These are phyloP conservation scores for Pseudocercospora musae DNA, from an alignment of 2,329 filamentous ascomycete species.

Conservation along the genomic window DNA sequence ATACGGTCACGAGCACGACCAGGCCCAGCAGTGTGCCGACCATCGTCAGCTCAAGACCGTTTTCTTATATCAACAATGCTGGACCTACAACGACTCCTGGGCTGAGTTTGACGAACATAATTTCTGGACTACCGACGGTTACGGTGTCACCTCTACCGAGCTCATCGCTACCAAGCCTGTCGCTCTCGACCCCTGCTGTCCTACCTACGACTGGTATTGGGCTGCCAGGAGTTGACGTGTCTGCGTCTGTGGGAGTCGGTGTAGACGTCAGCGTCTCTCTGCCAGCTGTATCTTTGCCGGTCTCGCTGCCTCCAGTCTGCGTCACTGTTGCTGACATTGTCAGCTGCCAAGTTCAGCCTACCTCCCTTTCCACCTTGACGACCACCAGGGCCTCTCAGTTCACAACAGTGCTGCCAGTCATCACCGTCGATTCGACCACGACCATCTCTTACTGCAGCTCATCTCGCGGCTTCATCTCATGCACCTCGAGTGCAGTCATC, in stretches of 20 bases:
- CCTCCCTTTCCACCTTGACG: conserved; percentile 7
- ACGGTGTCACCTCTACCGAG: neutral
- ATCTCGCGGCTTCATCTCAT: neutral
- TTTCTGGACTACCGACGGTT: conserved; percentile 1
- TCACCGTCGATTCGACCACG: conserved; percentile 23
- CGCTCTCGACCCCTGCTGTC: conserved; percentile 1
- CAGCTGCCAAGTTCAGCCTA: neutral
- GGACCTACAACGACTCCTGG: conserved; percentile 1
- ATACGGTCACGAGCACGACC: conserved; percentile 5
- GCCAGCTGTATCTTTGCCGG: conserved; percentile 1
- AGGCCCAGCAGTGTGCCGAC: conserved; percentile 8
- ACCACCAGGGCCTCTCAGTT: conserved; percentile 10
- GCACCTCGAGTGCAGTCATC: neutral
- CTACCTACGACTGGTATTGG: neutral
- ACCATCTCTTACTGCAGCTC: conserved; percentile 26
- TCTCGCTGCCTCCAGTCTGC: neutral
- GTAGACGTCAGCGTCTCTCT: conserved; percentile 1
- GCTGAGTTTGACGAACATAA: conserved; percentile 3
- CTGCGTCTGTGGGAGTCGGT: neutral
- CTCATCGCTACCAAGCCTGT: neutral
- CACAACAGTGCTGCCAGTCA: conserved; percentile 20
- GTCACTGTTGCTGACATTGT: neutral
- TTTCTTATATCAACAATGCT: conserved; percentile 7
- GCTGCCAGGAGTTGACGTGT: neutral
- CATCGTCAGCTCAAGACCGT: conserved; percentile 6